A percentile compares a stretch with the other conserved stretches of the same genome.
Conservation (phyloP, 2,329 filamentous ascomycete species). For the Colletotrichum tropicale region DNA sequence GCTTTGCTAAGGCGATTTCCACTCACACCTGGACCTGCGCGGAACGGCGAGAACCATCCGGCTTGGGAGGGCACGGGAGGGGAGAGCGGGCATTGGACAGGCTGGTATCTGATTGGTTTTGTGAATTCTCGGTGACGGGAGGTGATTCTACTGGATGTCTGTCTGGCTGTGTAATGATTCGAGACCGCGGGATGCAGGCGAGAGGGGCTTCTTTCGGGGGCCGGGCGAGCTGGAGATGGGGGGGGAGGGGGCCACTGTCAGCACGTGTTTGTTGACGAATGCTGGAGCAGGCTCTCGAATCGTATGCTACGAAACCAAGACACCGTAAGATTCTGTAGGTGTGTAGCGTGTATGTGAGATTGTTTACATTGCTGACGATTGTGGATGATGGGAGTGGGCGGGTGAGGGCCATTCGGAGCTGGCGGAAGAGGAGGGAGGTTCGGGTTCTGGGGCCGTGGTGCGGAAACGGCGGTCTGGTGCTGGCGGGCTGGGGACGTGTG, state of each 20-base stretch:
- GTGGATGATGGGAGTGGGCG: neutral
- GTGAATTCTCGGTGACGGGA: neutral
- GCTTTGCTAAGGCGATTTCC: neutral
- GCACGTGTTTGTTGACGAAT: neutral
- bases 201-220: neutral
- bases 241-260: neutral
- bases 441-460: neutral
- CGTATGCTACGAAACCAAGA: neutral
- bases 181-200: neutral
- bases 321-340: neutral
- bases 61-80: neutral
- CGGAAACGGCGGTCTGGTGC: conserved; percentile 3
- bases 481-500: neutral
- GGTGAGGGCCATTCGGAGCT: neutral
- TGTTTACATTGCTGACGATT: neutral
- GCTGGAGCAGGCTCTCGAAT: neutral
- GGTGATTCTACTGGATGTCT: neutral
- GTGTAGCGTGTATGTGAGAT: neutral
- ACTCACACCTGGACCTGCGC: neutral
- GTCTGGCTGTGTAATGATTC: neutral
- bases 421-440: neutral
- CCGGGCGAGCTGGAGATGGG: neutral
- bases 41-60: neutral
- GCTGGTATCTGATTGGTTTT: neutral
- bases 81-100: neutral